Evolutionary conservation across 2,329 filamentous ascomycete species (phyloP).

Genomic region (Fusarium ramigenum): DNA sequence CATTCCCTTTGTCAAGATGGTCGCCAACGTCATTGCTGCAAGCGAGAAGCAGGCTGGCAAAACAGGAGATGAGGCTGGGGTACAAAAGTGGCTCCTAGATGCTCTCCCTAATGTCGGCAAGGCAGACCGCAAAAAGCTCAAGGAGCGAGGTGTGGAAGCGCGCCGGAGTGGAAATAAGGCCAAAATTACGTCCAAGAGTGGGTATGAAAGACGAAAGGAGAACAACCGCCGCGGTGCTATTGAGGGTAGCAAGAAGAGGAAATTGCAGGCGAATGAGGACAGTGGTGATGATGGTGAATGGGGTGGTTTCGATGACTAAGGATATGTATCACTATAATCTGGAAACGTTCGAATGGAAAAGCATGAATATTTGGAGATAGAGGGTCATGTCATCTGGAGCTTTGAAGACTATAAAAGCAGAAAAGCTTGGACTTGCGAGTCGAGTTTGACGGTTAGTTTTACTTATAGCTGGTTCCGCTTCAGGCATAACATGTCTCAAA

Average conservation of each 20-base stretch:
- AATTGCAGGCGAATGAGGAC: slow-evolving; percentile 46
- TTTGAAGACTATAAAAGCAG: neutral
- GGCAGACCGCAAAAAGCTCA: slow-evolving; percentile 83
- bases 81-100: slow-evolving; percentile 89
- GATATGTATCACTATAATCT: neutral
- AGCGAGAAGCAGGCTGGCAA: slow-evolving; percentile 77
- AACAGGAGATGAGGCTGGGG: slow-evolving; percentile 62
- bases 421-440: slow-evolving; percentile 1
- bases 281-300: slow-evolving; percentile 52
- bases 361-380: neutral
- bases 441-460: neutral
- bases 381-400: neutral
- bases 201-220: slow-evolving; percentile 75
- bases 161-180: slow-evolving; percentile 60
- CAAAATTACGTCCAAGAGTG: slow-evolving; percentile 85
- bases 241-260: slow-evolving; percentile 67
- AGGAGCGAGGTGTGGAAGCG: slow-evolving; percentile 81
- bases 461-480: neutral
- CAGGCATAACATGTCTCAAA: slow-evolving; percentile 3
- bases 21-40: slow-evolving; percentile 90
- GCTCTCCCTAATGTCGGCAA: slow-evolving; percentile 86
- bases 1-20: slow-evolving; percentile 85
- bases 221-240: slow-evolving; percentile 73
- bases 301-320: slow-evolving; percentile 55
- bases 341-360: neutral